phyloP scores from a whole-genome alignment of 352 stramenopile genomes.

The Aphanomyces invadans region DNA sequence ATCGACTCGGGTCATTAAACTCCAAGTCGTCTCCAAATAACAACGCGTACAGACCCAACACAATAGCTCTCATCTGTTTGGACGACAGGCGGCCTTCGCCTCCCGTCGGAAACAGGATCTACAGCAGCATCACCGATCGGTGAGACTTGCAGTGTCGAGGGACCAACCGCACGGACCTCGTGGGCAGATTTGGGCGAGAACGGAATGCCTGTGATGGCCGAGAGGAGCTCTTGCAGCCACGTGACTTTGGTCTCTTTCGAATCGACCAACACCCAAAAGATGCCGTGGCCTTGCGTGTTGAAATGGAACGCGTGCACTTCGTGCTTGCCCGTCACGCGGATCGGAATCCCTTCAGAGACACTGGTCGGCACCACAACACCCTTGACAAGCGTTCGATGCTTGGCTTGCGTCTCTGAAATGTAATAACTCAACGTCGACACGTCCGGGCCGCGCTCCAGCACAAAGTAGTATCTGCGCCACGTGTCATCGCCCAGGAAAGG shows the following conservation, averaged over 20 bases:
- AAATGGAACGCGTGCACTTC: constrained; percentile 79
- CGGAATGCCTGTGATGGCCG: constrained; percentile 38
- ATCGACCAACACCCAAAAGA: constrained; percentile 80
- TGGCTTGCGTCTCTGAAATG: constrained; percentile 76
- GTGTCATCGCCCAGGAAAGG: too few species aligned
- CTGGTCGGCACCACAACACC: constrained; percentile 66
- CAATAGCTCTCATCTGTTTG: constrained; percentile 64
- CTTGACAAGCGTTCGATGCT: constrained; percentile 75
- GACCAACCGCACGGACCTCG: not conserved
- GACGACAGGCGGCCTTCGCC: constrained; percentile 10
- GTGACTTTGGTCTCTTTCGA: constrained; percentile 73
- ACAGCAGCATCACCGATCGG: not conserved
- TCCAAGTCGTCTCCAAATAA: constrained; percentile 68
- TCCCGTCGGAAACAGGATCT: constrained; percentile 20
- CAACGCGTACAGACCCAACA: constrained; percentile 72
- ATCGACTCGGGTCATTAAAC: constrained; percentile 43
- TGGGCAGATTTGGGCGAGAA: constrained; percentile 24
- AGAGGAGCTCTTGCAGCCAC: constrained; percentile 74
- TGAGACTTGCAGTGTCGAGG: too few species aligned
- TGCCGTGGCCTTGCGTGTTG: constrained; percentile 76
- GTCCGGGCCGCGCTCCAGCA: constrained; percentile 57
- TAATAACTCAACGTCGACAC: constrained; percentile 71
- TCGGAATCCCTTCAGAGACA: constrained; percentile 73
- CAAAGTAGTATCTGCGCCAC: constrained; percentile 46
- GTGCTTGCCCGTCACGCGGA: constrained; percentile 58